phyloP scores from a whole-genome alignment of 805 yeast genomes.

The Cyberlindnera euphorbiiphila region DNA sequence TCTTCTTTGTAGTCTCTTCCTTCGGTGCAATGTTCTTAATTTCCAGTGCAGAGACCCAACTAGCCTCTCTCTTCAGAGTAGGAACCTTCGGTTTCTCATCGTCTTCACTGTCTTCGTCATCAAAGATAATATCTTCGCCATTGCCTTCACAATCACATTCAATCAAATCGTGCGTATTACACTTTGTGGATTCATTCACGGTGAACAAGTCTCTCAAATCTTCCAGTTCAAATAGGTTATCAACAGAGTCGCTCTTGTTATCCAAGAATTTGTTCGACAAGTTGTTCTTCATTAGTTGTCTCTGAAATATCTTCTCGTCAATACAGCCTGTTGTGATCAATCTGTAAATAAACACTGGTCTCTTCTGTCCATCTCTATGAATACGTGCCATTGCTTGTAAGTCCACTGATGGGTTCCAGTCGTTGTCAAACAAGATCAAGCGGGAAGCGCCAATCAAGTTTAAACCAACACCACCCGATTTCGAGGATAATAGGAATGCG shows the following conservation, averaged over 20 bases:
- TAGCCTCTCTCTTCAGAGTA: slow-evolving; percentile 8
- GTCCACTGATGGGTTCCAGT: slow-evolving; percentile 95
- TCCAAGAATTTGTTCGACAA: slow-evolving; percentile 70
- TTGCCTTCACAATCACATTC: slow-evolving; percentile 58
- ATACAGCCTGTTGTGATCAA: slow-evolving; percentile 83
- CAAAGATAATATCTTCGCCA: slow-evolving; percentile 36
- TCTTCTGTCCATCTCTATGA: slow-evolving; percentile 88
- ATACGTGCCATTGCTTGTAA: slow-evolving; percentile 94
- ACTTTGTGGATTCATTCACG: slow-evolving; percentile 41
- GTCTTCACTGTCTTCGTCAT: slow-evolving; percentile 23
- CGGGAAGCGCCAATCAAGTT: slow-evolving; percentile 90
- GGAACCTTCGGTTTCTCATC: slow-evolving; percentile 17
- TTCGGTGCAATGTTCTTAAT: slow-evolving; percentile 10
- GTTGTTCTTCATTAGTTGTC: slow-evolving; percentile 82
- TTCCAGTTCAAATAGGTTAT: slow-evolving; percentile 61
- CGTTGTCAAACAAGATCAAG: slow-evolving; percentile 81
- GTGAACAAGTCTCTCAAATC: slow-evolving; percentile 78
- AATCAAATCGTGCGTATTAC: slow-evolving; percentile 77
- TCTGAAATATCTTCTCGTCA: slow-evolving; percentile 90
- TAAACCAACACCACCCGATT: slow-evolving; percentile 92
- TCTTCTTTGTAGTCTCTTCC: slow-evolving; percentile 29
- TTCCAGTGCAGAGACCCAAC: slow-evolving; percentile 25
- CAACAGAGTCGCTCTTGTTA: slow-evolving; percentile 39
- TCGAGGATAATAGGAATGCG: slow-evolving; percentile 77
- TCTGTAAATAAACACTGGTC: slow-evolving; percentile 76